phyloP scores from a whole-genome alignment of 768 basidiomycete species.

The Termitomyces sp. region DNA sequence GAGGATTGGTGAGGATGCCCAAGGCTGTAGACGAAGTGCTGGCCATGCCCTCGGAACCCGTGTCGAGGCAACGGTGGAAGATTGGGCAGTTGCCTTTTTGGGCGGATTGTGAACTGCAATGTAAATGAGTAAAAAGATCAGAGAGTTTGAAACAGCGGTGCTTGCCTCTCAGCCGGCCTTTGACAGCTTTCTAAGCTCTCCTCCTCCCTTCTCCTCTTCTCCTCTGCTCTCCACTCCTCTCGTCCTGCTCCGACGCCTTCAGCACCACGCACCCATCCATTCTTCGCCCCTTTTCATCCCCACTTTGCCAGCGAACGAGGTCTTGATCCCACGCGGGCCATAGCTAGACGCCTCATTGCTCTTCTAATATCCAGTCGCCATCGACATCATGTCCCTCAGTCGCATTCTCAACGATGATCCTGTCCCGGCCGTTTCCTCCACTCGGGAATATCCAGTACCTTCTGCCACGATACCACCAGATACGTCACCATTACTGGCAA shows the following conservation, averaged over 20 bases:
- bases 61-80: slow-evolving; percentile 4
- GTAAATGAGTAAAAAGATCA: slow-evolving; percentile 27
- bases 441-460: slow-evolving; percentile 25
- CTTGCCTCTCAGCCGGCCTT: slow-evolving; percentile 17
- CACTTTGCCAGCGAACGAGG: slow-evolving; percentile 3
- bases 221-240: slow-evolving; percentile 8
- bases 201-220: slow-evolving; percentile 15
- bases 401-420: slow-evolving; percentile 78
- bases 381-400: slow-evolving; percentile 61
- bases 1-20: slow-evolving; percentile 8
- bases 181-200: slow-evolving; percentile 18
- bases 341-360: slow-evolving; percentile 1
- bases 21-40: not conserved
- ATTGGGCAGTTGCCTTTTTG: slow-evolving; percentile 19
- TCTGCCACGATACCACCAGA: slow-evolving; percentile 18
- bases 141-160: slow-evolving; percentile 25
- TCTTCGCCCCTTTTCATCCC: slow-evolving; percentile 7
- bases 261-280: slow-evolving; percentile 4
- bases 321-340: slow-evolving; percentile 32
- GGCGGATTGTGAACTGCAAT: slow-evolving; percentile 24
- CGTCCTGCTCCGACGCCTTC: slow-evolving; percentile 7
- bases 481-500: slow-evolving; percentile 10
- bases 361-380: slow-evolving; percentile 5
- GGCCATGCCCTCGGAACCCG: slow-evolving; percentile 6
- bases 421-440: slow-evolving; percentile 29